Percentiles rank a stretch among this genome's conserved stretches.
Conservation (phyloP, 78 protist species). For the Fonticula alba region DNA sequence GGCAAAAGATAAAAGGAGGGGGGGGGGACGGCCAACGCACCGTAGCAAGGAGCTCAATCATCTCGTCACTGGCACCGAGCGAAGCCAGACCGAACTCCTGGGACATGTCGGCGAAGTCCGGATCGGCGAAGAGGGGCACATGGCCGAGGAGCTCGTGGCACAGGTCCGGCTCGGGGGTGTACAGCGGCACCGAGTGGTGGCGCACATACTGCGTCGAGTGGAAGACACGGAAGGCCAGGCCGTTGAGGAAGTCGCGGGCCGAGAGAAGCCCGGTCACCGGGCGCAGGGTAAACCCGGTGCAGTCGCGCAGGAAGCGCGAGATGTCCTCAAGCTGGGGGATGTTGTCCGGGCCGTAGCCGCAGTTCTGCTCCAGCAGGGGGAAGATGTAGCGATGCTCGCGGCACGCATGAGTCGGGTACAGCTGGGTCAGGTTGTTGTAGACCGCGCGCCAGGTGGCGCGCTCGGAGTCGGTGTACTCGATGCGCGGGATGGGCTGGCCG, state of each 20-base stretch:
- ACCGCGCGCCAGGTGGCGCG: constrained; percentile 4
- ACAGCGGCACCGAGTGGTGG: constrained; percentile 69
- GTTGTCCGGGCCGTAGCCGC: constrained; percentile 42
- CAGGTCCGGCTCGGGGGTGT: constrained; percentile 91
- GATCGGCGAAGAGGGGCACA: constrained; percentile 79
- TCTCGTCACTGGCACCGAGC: constrained; percentile 80
- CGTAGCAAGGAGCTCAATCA: constrained; percentile 50
- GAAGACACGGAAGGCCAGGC: constrained; percentile 78
- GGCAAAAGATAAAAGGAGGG: too few relatives aligned
- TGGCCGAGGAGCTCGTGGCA: constrained; percentile 91
- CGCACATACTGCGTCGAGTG: constrained; percentile 84
- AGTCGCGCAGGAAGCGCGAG: constrained; percentile 33
- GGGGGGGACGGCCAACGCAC: not conserved
- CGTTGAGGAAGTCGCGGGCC: constrained; percentile 71
- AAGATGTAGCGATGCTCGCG: constrained; percentile 31
- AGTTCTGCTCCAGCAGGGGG: constrained; percentile 52
- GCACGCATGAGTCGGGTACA: constrained; percentile 71
- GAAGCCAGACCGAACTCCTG: constrained; percentile 79
- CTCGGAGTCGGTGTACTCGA: constrained; percentile 25
- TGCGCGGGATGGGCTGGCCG: constrained; percentile 44
- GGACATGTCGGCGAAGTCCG: constrained; percentile 74
- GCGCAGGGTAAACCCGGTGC: constrained; percentile 67
- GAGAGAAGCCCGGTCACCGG: constrained; percentile 82
- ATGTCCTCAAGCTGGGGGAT: constrained; percentile 63
- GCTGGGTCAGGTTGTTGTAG: constrained; percentile 24